Evolutionary conservation across 352 stramenopile genomes (phyloP), one percentile per base, ranked within the genome.

Genomic region (Blastocystis sp.): DNA sequence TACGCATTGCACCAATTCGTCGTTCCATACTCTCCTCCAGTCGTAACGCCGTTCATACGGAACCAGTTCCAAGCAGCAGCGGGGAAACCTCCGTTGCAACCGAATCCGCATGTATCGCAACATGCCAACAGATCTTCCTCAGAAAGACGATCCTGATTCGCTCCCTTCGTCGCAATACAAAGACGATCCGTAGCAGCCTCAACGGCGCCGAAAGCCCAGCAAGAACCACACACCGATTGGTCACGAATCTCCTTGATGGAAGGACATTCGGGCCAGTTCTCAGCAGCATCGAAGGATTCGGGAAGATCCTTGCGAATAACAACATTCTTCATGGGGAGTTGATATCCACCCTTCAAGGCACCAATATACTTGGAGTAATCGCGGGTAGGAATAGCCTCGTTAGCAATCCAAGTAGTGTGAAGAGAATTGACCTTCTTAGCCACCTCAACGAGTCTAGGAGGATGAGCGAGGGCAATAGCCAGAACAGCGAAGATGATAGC

Each of bases 51-150:
- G 8, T 46, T 81, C 18, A 51, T 88, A 6, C 56, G 86, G 72
- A 90, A 90, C 69, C 86, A 90, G 9, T 75, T 34, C 88, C 88
- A 90, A 9, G 88, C 88, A 51, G 67, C 73, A 11, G 78, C 34
- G 49, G 88, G 89, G 42, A 90, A 87, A 36, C 89, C 89, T 36
- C 89, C 89, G 72, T 90, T 89, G 87, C 89, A 90, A n/a, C 89
- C 89, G 53, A 89, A 88, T 4, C 88, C 88, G 64, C 89, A 90
- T 18, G 87, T 65, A 36, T 61, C 72, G 81, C 89, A 90, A 85
- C 89, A 90, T 51, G 87, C 56, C 21, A 87, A 54, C 9, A 87
- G 90, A 76, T 90, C 89, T 53, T 89, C 84, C 38, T 88, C 85
- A 38, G 87, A 89, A 8, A 90, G 76, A 49, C 46, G 38, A 8